These are phyloP conservation scores for Podila minutissima DNA, from an alignment of 192 early-diverging fungal genomes.

Conservation along the genomic window DNA sequence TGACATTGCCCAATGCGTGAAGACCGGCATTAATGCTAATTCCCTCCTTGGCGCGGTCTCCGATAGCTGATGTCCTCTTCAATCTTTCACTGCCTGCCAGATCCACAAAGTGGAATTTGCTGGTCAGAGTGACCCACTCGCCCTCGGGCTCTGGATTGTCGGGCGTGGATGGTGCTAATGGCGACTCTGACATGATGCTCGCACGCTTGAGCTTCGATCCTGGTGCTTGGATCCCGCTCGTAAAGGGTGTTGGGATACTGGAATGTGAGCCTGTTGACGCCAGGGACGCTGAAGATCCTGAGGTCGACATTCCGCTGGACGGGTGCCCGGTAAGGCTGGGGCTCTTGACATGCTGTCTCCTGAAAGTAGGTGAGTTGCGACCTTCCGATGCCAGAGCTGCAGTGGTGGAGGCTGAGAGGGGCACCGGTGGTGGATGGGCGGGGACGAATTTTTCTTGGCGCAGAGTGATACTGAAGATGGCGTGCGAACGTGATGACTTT, in stretches of 20 bases:
- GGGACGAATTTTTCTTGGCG: conserved; percentile 74
- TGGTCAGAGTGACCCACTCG: conserved; percentile 70
- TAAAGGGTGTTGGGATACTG: conserved; percentile 35
- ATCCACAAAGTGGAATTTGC: conserved; percentile 99
- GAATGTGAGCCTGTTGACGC: conserved; percentile 20
- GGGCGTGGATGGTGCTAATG: neutral
- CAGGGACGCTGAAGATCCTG: conserved; percentile 3
- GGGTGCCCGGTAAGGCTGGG: conserved; percentile 15
- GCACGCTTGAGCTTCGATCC: conserved; percentile 44
- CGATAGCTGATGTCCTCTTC: conserved; percentile 92
- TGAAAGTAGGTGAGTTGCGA: conserved; percentile 15
- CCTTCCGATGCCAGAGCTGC: conserved; percentile 4
- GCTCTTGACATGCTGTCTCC: conserved; percentile 14
- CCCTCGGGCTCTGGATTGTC: conserved; percentile 52
- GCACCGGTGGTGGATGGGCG: conserved; percentile 28
- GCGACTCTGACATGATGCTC: conserved; percentile 22
- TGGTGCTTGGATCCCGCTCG: conserved; percentile 38
- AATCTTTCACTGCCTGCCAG: conserved; percentile 96
- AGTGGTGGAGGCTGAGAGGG: conserved; percentile 13
- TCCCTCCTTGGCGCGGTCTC: conserved; percentile 94
- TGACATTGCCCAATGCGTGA: conserved; percentile 96
- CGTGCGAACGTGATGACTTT: conserved; percentile 93
- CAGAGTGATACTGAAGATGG: conserved; percentile 94
- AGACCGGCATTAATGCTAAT: conserved; percentile 98
- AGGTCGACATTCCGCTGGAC: conserved; percentile 14